A percentile compares a stretch with the other conserved stretches of the same genome.
Conservation (phyloP, 1,139 yeast genomes). For the Blastobotrys indianensis region DNA sequence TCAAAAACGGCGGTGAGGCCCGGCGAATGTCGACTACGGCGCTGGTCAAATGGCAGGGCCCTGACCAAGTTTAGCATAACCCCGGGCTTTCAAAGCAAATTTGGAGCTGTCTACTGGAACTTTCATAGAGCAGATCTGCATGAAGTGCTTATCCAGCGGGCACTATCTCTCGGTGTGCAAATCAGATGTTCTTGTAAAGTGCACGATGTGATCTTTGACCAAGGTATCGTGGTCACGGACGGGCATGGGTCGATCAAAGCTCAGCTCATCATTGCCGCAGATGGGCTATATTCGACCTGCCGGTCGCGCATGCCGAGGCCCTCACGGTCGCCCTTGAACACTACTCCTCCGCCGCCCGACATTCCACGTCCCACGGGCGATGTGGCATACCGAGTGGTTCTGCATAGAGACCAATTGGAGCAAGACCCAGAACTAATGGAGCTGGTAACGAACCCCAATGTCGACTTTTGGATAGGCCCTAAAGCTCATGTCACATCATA, state of each 20-base stretch:
- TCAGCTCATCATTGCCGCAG: conserved; percentile 37
- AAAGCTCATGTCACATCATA: conserved; percentile 16
- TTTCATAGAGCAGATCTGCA: conserved; percentile 36
- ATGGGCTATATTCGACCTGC: conserved; percentile 25
- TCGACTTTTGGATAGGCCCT: conserved; percentile 13
- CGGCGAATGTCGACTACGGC: conserved; percentile 13
- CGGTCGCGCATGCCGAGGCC: conserved; percentile 5
- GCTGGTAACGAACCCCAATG: conserved; percentile 7
- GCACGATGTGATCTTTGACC: conserved; percentile 28
- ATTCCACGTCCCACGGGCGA: conserved; percentile 9
- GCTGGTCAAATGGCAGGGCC: conserved; percentile 16
- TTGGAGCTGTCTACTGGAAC: conserved; percentile 24
- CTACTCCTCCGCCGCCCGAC: neutral
- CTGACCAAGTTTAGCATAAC: conserved; percentile 12
- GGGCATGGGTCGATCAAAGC: conserved; percentile 25
- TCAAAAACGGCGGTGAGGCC: conserved; percentile 29
- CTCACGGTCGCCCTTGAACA: neutral
- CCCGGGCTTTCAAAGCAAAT: conserved; percentile 15
- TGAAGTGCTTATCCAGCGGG: conserved; percentile 22
- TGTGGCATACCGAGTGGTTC: conserved; percentile 9
- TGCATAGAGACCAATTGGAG: conserved; percentile 2
- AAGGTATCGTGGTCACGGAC: conserved; percentile 26
- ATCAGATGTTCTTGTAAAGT: conserved; percentile 9
- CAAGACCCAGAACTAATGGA: conserved; percentile 7
- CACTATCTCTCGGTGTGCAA: conserved; percentile 2